These are phyloP conservation scores for Peronospora belbahrii DNA, from an alignment of 352 stramenopile species.

Conservation along the genomic window DNA sequence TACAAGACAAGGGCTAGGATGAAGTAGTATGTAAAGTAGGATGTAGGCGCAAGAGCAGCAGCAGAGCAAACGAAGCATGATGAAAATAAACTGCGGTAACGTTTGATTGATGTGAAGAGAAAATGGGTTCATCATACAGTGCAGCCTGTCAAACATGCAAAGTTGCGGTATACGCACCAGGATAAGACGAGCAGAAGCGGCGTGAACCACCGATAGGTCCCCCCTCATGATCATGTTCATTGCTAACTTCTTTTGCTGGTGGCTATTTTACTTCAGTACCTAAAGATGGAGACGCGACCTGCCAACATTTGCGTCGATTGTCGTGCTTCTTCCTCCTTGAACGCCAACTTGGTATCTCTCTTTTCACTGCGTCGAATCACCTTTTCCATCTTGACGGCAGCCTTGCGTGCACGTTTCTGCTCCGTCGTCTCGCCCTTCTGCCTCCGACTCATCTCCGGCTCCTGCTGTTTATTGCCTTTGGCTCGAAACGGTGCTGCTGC, in stretches of 20 bases:
- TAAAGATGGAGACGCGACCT: slow-evolving; percentile 66
- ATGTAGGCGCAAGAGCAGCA: slow-evolving; percentile 17
- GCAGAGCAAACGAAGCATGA: slow-evolving; percentile 26
- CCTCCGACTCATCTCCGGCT: slow-evolving; percentile 21
- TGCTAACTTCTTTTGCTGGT: slow-evolving; percentile 3
- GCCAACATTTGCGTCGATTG: slow-evolving; percentile 51
- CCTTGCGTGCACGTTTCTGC: slow-evolving; percentile 90
- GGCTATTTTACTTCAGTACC: slow-evolving; percentile 44
- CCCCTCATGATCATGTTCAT: slow-evolving; percentile 8
- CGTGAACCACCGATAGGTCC: too few species aligned
- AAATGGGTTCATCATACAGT: neutral
- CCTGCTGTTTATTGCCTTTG: slow-evolving; percentile 20
- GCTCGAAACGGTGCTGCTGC: slow-evolving; percentile 12
- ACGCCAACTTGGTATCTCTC: slow-evolving; percentile 91
- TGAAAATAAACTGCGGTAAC: slow-evolving; percentile 2
- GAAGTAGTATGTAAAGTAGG: slow-evolving; percentile 34
- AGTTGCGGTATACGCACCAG: neutral
- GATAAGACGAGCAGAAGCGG: too few species aligned
- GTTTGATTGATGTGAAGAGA: slow-evolving; percentile 1
- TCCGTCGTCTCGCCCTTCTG: slow-evolving; percentile 85
- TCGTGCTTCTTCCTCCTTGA: slow-evolving; percentile 88
- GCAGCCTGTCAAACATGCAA: neutral
- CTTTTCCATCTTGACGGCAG: slow-evolving; percentile 88
- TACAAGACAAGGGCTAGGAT: slow-evolving; percentile 23
- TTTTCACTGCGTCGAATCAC: slow-evolving; percentile 88